A percentile compares a stretch with the other conserved stretches of the same genome.
Conservation (phyloP, 1,284 basidiomycete species). For the Thecaphora thlaspeos region DNA sequence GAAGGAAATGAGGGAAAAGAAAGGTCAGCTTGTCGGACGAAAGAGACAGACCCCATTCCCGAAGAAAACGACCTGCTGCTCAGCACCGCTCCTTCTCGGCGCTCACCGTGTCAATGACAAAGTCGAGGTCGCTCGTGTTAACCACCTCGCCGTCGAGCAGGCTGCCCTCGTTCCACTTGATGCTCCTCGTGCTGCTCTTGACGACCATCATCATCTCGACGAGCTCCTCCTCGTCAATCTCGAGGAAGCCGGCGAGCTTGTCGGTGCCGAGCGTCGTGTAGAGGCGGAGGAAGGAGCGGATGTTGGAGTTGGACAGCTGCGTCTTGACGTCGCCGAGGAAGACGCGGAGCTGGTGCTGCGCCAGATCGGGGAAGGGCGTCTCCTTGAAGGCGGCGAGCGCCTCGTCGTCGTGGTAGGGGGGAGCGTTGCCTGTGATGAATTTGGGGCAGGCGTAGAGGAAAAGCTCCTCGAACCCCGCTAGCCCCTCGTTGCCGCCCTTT, state of each 20-base stretch:
- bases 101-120: slow-evolving; percentile 84
- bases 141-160: slow-evolving; percentile 82
- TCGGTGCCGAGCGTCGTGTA: slow-evolving; percentile 89
- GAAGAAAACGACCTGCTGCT: no score
- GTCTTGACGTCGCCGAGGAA: slow-evolving; percentile 79
- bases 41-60: no score
- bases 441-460: slow-evolving; percentile 93
- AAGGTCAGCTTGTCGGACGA: no score
- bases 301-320: slow-evolving; percentile 75
- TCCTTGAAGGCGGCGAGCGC: slow-evolving; percentile 65
- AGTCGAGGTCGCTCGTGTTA: slow-evolving; percentile 89
- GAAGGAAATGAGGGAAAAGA: neutral
- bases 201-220: slow-evolving; percentile 95
- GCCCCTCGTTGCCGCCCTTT: slow-evolving; percentile 67
- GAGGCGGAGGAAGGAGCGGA: slow-evolving; percentile 88
- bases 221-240: slow-evolving; percentile 85
- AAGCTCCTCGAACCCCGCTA: slow-evolving; percentile 86
- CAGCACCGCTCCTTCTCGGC: neutral
- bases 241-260: slow-evolving; percentile 85
- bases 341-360: slow-evolving; percentile 76
- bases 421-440: slow-evolving; percentile 83
- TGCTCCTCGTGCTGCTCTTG: slow-evolving; percentile 70
- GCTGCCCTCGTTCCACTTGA: slow-evolving; percentile 68
- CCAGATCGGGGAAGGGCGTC: slow-evolving; percentile 68
- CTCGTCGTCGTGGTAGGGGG: slow-evolving; percentile 82